These are phyloP conservation scores for Passiflora organensis DNA, from an alignment of 345 rosid genomes.

Conservation along the genomic window DNA sequence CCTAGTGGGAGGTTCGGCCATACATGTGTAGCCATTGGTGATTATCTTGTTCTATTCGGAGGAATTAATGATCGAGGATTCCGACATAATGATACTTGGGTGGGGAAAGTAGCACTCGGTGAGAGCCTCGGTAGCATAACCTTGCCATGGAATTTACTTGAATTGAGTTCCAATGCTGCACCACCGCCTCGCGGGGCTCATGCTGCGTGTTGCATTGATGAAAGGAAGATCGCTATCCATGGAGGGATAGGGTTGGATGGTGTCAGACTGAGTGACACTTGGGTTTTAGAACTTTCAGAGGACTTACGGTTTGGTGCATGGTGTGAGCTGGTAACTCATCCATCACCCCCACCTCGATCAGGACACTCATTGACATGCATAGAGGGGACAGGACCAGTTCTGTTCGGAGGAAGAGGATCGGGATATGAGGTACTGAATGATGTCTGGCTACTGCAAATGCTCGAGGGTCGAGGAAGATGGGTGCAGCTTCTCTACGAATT, in stretches of 20 bases:
- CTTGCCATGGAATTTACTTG: conserved; percentile 61
- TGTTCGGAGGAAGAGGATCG: conserved; percentile 89
- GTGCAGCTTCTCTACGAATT: conserved; percentile 52
- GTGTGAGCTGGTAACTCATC: conserved; percentile 48
- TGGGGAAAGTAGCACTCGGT: conserved; percentile 47
- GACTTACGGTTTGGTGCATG: conserved; percentile 54
- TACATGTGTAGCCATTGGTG: conserved; percentile 54
- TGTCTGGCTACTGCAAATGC: conserved; percentile 68
- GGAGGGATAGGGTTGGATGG: conserved; percentile 81
- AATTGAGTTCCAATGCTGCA: conserved; percentile 34
- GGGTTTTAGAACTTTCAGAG: conserved; percentile 75
- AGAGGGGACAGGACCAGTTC: conserved; percentile 44
- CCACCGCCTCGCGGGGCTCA: conserved; percentile 97
- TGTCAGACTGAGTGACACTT: conserved; percentile 69
- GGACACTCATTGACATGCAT: conserved; percentile 80
- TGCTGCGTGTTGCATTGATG: conserved; percentile 67
- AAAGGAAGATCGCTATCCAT: conserved; percentile 67
- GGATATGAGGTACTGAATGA: conserved; percentile 83
- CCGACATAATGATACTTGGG: conserved; percentile 84
- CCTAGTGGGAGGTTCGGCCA: conserved; percentile 97
- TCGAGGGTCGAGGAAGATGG: conserved; percentile 47
- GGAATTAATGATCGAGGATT: conserved; percentile 84
- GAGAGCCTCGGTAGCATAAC: conserved; percentile 36
- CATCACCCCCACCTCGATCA: conserved; percentile 84
- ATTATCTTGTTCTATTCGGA: conserved; percentile 67